Evolutionary conservation across 2,329 filamentous ascomycete genomes (phyloP).

Genomic region (Colletotrichum truncatum): DNA sequence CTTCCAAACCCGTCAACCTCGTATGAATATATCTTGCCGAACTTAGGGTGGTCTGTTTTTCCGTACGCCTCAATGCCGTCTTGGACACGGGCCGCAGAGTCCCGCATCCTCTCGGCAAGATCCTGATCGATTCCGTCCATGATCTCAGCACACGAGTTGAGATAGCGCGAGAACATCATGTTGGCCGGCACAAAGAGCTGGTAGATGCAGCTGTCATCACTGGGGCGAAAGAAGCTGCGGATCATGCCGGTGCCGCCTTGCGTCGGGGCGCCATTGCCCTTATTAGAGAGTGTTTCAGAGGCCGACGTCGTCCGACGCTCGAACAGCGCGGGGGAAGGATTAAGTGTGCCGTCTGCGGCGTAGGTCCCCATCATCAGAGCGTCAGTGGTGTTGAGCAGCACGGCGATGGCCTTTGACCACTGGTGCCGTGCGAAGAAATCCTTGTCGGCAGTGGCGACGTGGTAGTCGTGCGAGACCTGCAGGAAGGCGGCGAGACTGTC

Average conservation of each 20-base stretch:
- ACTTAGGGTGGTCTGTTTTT: conserved; percentile 68
- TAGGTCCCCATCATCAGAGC: conserved; percentile 82
- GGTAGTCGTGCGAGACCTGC: conserved; percentile 82
- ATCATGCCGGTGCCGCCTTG: conserved; percentile 82
- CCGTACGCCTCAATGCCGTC: conserved; percentile 76
- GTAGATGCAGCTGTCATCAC: conserved; percentile 86
- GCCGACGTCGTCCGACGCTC: conserved; percentile 75
- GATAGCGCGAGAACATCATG: conserved; percentile 79
- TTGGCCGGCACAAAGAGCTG: conserved; percentile 92
- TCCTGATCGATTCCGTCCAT: conserved; percentile 56
- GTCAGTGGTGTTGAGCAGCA: conserved; percentile 73
- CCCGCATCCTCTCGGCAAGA: conserved; percentile 66
- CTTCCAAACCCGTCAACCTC: conserved; percentile 76
- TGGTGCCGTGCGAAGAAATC: conserved; percentile 77
- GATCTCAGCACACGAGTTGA: conserved; percentile 58
- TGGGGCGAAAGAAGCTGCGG: conserved; percentile 88
- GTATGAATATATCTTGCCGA: conserved; percentile 73
- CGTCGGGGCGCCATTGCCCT: conserved; percentile 82
- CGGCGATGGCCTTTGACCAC: conserved; percentile 79
- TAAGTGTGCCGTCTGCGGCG: conserved; percentile 63
- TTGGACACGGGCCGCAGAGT: conserved; percentile 64
- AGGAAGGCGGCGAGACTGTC: conserved; percentile 91
- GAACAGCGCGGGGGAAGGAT: conserved; percentile 76
- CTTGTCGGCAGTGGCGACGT: conserved; percentile 75
- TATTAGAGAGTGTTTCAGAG: conserved; percentile 83